Percentiles rank a stretch among this genome's conserved stretches.
These are phyloP conservation scores for Globisporangium camurandrum DNA, from an alignment of 352 stramenopile species.

Conservation along the genomic window DNA sequence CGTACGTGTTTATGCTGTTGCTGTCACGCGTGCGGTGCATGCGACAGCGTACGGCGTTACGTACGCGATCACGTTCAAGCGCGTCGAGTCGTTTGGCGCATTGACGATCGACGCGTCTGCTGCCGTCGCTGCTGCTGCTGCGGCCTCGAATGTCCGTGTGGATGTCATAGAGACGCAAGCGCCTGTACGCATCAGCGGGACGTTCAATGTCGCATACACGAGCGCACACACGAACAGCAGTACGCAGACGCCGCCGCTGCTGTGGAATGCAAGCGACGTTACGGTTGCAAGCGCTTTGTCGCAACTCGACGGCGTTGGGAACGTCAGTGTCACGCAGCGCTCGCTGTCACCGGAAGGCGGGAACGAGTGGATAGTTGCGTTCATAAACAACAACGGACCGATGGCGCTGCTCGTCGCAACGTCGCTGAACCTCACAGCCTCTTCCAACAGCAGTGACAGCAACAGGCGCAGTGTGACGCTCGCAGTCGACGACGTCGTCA, in stretches of 20 bases:
- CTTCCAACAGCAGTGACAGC: conserved; percentile 5
- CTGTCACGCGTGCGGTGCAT: conserved; percentile 14
- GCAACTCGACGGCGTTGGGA: conserved; percentile 41
- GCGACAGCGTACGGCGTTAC: conserved; percentile 27
- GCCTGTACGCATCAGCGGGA: conserved; percentile 34
- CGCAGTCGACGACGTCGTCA: conserved; percentile 22
- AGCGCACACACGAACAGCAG: conserved; percentile 4
- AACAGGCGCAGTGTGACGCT: conserved; percentile 18
- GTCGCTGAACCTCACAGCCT: conserved; percentile 44
- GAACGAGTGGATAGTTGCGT: conserved; percentile 62
- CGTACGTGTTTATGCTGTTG: conserved; percentile 25
- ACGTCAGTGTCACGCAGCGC: conserved; percentile 27
- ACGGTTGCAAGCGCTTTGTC: conserved; percentile 24
- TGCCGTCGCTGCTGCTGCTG: conserved; percentile 7
- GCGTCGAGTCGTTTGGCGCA: conserved; percentile 32
- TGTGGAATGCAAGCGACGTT: conserved; percentile 40
- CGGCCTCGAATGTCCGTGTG: no score
- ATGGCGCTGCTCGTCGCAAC: conserved; percentile 23
- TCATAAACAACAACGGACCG: conserved; percentile 54
- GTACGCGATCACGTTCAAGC: conserved; percentile 47
- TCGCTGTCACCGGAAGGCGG: conserved; percentile 42
- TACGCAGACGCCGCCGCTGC: conserved; percentile 22
- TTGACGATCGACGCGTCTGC: conserved; percentile 11
- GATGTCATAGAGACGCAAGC: conserved; percentile 27
- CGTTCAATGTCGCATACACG: conserved; percentile 37